Evolutionary conservation across 805 yeast species (phyloP), one percentile per base, ranked within the genome.

Genomic region (Torulaspora franciscae): DNA sequence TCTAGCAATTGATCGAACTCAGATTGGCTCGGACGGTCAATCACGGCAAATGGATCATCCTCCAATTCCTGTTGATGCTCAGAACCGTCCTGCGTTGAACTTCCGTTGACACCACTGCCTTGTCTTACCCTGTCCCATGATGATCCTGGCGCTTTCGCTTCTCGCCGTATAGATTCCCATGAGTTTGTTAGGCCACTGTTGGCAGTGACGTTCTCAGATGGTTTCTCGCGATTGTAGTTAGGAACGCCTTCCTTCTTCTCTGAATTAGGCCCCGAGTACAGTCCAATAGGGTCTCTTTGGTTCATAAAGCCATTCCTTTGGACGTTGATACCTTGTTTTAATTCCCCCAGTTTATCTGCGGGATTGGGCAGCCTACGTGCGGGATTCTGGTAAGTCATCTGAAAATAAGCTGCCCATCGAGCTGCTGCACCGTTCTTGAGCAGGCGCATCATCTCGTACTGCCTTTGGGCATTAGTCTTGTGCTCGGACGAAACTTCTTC

Each of bases 331-430:
- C 57, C 58, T 7, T 32, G 17, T 33, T 52, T 44, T 45, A 61
- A 28, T 34, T 58, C 66, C 9, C 66, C 60, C 27, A 70, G 59
- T 50, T 64, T 53, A 0, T 57, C 55, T 54, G 72, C 65, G 5
- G 89, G 89, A 55, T 82, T 83, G 43, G 74, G 75, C 51, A 82
- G 62, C 30, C 75, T 67, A 39, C 70, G 69, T 15, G 69, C 70
- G 0, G 82, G 79, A 52, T 81, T 75, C 13, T 69, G 68, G 30
- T 71, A 66, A 0, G 85, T 73, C 47, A 70, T 61, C 38, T 69
- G 65, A 58, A 75, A 82, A 59, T 83, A 83, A 19, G 71, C 55
- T 32, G 74, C 66, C 80, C 80, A 77, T 56, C 58, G 65, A 1
- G 69, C 55, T 4, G 72, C 58, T 34, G 65, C 62, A 0, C 62